Evolutionary conservation across 139 green algal genomes (phyloP).

Genomic region (Pleodorina starrii): DNA sequence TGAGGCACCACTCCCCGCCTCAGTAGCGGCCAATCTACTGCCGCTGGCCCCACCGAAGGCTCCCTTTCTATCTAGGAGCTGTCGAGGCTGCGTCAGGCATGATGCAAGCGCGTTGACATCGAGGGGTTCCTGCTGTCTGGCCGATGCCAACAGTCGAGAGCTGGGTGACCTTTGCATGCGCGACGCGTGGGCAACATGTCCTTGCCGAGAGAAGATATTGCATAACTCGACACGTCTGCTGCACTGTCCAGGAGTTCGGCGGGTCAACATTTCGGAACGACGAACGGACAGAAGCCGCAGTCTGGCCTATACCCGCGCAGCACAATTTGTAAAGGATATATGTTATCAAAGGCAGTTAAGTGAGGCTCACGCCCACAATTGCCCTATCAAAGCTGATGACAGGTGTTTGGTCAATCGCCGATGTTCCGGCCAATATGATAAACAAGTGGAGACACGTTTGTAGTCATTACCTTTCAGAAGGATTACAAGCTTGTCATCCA

Average conservation of each 20-base stretch:
- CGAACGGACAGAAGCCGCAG: too few species aligned
- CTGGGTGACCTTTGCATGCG: neutral
- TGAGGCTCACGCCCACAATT: too few species aligned
- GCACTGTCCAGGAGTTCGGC: neutral
- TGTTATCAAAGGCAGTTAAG: too few species aligned
- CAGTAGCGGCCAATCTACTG: neutral
- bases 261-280: neutral
- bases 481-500: too few species aligned
- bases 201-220: neutral
- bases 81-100: neutral
- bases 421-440: too few species aligned
- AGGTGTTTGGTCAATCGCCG: too few species aligned
- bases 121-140: neutral
- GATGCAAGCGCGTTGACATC: neutral
- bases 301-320: too few species aligned
- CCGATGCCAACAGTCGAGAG: neutral
- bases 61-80: neutral
- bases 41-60: neutral
- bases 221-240: neutral
- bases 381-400: too few species aligned
- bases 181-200: neutral
- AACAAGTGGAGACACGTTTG: too few species aligned
- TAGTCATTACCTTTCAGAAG: too few species aligned
- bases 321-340: too few species aligned
- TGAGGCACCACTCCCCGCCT: neutral